phyloP scores from a whole-genome alignment of 2,329 filamentous ascomycete genomes.

The Pseudopyrenochaeta lycopersici region DNA sequence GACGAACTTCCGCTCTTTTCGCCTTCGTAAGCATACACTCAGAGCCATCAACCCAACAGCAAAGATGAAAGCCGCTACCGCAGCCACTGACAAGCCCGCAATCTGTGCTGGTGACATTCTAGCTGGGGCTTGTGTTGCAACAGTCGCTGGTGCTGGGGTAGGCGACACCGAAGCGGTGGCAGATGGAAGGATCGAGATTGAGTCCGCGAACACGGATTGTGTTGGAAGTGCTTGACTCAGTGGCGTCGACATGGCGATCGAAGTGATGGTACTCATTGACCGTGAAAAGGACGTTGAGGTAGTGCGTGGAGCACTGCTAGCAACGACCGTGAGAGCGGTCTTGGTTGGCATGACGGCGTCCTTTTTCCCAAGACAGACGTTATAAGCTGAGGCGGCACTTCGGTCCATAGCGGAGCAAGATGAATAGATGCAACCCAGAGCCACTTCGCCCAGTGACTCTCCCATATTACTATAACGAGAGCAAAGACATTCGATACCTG shows the following conservation, averaged over 20 bases:
- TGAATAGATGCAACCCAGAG: conserved; percentile 48
- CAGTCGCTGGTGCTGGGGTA: conserved; percentile 20
- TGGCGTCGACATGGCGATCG: conserved; percentile 18
- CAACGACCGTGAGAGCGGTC: conserved; percentile 42
- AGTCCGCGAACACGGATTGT: conserved; percentile 35
- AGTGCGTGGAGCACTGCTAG: conserved; percentile 31
- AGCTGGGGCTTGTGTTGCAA: conserved; percentile 21
- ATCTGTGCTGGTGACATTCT: conserved; percentile 51
- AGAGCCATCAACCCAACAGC: conserved; percentile 50
- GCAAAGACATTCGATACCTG: conserved; percentile 47
- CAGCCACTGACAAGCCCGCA: conserved; percentile 49
- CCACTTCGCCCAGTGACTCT: conserved; percentile 49
- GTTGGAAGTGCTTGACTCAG: conserved; percentile 21
- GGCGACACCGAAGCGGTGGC: conserved; percentile 28
- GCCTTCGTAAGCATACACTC: conserved; percentile 45
- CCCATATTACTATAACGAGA: conserved; percentile 48
- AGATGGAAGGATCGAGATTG: conserved; percentile 32
- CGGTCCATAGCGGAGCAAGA: conserved; percentile 37
- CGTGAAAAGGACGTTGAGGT: conserved; percentile 17
- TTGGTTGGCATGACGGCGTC: conserved; percentile 48
- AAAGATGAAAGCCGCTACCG: conserved; percentile 46
- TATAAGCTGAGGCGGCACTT: conserved; percentile 41
- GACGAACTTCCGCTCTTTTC: conserved; percentile 39
- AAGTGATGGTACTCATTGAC: conserved; percentile 16
- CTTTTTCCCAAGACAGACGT: conserved; percentile 46